Base-by-base conservation (phyloP, 2,329 filamentous ascomycete species). In the Malbranchea cinnamomea region DNA sequence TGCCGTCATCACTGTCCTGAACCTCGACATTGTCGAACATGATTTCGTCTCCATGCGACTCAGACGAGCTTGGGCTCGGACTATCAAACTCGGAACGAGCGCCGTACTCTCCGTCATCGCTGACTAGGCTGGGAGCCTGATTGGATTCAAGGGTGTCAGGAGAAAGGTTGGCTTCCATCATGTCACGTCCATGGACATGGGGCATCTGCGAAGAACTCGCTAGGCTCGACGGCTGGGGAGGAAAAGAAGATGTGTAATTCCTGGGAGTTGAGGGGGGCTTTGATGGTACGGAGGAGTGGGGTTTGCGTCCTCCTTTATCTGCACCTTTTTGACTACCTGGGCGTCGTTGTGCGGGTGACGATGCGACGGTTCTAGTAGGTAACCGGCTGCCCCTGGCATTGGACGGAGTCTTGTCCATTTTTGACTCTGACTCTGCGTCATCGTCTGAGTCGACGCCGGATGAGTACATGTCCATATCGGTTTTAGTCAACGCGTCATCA, bases 91-190 rank as follows among this genome's bases (percentile, higher is more conserved):
- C 72, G 2, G 75, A 80, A 32, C 77, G 54, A 9, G 47, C 74
- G 41, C 79, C 78, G 44, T 78, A 81, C 48, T 83, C 78, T 18
- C 45, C 47, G 46, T 83, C 78, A 52, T 85, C 79, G 53, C 78
- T 82, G 46, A 84, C 78, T 28, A 85, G 64, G 43, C 77, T 83
- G 13, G 79, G 79, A 6, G 79, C 78, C 41, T 80, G 79, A 52
- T 82, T 82, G 50, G 76, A 78, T 29, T 75, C 64, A 25, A 74
- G 56, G 0, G 75, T 78, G 43, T 73, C 72, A 4, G 78, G 78
- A 43, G 75, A 81, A 34, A 80, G 53, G 31, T 79, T 71, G 26
- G 63, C 61, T 11, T 50, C 32, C 26, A 30, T 26, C 21, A 44
- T 42, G 32, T 74, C 69, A 23, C 37, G 39, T 10, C 6, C 20